phyloP scores from a whole-genome alignment of 139 green algal species.

The Chlorella sp. region DNA sequence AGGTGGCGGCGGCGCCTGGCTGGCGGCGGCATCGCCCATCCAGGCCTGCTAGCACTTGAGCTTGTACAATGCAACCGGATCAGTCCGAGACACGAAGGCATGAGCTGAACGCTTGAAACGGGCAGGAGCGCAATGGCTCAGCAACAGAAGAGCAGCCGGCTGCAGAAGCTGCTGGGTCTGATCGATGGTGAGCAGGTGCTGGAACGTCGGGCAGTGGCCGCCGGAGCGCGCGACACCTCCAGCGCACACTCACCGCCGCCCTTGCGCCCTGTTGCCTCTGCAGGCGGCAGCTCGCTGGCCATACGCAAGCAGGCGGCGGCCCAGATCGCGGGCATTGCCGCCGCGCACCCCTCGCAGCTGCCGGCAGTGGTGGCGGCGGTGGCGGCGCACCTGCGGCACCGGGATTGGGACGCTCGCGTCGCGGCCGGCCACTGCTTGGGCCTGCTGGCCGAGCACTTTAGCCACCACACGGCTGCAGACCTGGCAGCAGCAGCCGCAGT shows the following conservation, averaged over 20 bases:
- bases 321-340: constrained; percentile 83
- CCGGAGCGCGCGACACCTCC: background rate
- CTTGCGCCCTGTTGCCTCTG: background rate
- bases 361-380: constrained; percentile 75
- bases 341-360: constrained; percentile 77
- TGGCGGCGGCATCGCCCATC: too few relatives aligned
- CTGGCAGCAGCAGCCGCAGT: constrained; percentile 32
- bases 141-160: constrained; percentile 9
- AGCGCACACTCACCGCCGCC: background rate
- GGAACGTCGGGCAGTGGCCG: background rate
- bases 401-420: constrained; percentile 83
- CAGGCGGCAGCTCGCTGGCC: constrained; percentile 74
- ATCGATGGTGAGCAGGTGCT: constrained; percentile 19
- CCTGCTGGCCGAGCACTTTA: constrained; percentile 74
- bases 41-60: too few relatives aligned
- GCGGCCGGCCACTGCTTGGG: constrained; percentile 82
- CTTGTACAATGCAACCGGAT: too few relatives aligned
- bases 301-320: constrained; percentile 78
- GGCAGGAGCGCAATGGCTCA: too few relatives aligned
- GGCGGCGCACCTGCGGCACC: constrained; percentile 62
- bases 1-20: too few relatives aligned
- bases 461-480: constrained; percentile 65
- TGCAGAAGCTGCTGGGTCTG: constrained; percentile 31
- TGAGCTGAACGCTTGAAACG: too few relatives aligned
- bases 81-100: too few relatives aligned